phyloP scores from a whole-genome alignment of 331 rosid genomes.

The Acacia concinna region DNA sequence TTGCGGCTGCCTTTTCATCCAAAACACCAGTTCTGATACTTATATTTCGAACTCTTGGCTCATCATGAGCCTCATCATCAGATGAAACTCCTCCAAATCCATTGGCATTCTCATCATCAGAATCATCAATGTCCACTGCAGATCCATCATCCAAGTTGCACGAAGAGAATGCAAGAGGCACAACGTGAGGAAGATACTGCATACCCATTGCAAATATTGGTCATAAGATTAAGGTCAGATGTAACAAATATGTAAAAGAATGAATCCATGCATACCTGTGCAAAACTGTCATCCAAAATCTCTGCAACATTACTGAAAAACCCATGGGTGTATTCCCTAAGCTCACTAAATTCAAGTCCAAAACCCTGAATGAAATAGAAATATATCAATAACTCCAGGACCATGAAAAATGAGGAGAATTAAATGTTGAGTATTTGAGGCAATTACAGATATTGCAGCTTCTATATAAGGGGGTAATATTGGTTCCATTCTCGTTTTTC shows the following conservation, averaged over 20 bases:
- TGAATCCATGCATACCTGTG: constrained; percentile 59
- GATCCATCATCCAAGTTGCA: constrained; percentile 99
- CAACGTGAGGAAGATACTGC: constrained; percentile 98
- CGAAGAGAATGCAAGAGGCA: constrained; percentile 87
- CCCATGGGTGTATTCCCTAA: constrained; percentile 97
- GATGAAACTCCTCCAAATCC: constrained; percentile 99
- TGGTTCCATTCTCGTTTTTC: constrained; percentile 85
- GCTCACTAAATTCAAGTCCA: constrained; percentile 87
- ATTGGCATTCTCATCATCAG: constrained; percentile 74
- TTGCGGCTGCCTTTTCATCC: constrained; percentile 99
- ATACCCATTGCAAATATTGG: constrained; percentile 31
- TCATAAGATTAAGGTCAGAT: constrained; percentile 35
- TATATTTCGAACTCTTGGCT: constrained; percentile 91
- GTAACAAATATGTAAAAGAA: constrained; percentile 28
- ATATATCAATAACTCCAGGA: constrained; percentile 26
- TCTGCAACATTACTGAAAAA: constrained; percentile 95
- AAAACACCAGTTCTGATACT: constrained; percentile 95
- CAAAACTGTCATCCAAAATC: constrained; percentile 83
- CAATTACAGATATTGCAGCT: constrained; percentile 89
- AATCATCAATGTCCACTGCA: constrained; percentile 85
- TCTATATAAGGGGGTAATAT: constrained; percentile 86
- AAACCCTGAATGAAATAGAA: constrained; percentile 67
- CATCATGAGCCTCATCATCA: constrained; percentile 96
- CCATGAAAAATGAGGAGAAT: constrained; percentile 27
- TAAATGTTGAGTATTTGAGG: constrained; percentile 22